Evolutionary conservation across 2,329 filamentous ascomycete genomes (phyloP), one percentile per base, ranked within the genome.

Genomic region (Fusarium begoniae): DNA sequence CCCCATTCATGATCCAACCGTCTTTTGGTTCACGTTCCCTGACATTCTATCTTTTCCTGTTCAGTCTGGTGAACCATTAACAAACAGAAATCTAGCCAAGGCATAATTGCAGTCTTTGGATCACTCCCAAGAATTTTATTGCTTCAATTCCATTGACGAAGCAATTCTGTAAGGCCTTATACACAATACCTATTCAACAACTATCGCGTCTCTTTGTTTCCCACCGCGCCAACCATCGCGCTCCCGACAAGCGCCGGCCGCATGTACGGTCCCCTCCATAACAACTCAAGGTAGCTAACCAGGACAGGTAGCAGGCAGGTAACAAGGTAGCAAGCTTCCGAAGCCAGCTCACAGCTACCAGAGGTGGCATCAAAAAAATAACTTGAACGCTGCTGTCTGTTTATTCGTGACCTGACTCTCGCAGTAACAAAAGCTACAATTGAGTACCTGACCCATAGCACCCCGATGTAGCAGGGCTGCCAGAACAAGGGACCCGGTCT

Each of bases 221-320:
- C 59, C 53, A 59, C 67, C 73, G 73, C 75, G 75, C 73, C 76
- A 74, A 74, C 71, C 69, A 64, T 73, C 70, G 66, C 63, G 72
- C 76, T 59, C 76, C 73, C 66, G 76, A 78, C 74, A 78, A 77
- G 76, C 76, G 76, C 76, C 72, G 73, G 73, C 70, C 70, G 75
- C 76, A 77, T 69, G 63, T 73, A 60, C 63, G 74, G 70, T 73
- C 73, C 57, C 73, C 60, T 58, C 64, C 60, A 70, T 64, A 56
- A 66, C 54, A 76, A 66, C 59, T 70, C 55, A 32, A 53, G 60
- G 60, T 56, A 58, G 37, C 54, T 61, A 44, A 56, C 38, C 45
- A 41, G 66, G 69, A 24, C 45, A 62, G 35, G 61, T 53, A 54
- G 54, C 47, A 66, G 57, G 54, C 56, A 60, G 44, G 54, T 53